Evolutionary conservation across 805 yeast species (phyloP).

Genomic region (Candida quercuum): DNA sequence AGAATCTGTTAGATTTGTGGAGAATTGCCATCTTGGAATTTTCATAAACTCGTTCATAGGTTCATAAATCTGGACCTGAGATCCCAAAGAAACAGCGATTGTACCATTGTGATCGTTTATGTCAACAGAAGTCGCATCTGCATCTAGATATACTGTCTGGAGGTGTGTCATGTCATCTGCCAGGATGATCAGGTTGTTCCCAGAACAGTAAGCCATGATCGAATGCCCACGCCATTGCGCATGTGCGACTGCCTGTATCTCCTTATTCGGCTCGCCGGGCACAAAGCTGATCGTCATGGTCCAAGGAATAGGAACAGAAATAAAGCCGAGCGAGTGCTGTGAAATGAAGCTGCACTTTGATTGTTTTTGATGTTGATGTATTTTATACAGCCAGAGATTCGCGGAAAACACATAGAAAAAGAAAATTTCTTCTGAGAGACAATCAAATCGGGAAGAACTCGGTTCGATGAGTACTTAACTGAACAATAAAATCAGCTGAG

Average conservation of each 20-base stretch:
- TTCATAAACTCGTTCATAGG: conserved; percentile 48
- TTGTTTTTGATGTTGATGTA: too few relatives aligned
- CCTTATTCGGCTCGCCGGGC: conserved; percentile 79
- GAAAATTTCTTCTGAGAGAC: too few relatives aligned
- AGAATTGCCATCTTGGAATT: conserved; percentile 39
- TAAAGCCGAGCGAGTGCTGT: too few relatives aligned
- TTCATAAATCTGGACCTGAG: conserved; percentile 42
- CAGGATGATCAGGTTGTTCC: conserved; percentile 73
- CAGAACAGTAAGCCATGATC: conserved; percentile 75
- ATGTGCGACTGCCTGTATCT: conserved; percentile 50
- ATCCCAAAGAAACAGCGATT: conserved; percentile 48
- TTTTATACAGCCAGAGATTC: too few relatives aligned
- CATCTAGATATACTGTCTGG: conserved; percentile 71
- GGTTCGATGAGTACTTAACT: too few relatives aligned
- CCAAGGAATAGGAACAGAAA: too few relatives aligned
- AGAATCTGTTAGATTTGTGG: conserved; percentile 25
- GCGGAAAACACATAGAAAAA: too few relatives aligned
- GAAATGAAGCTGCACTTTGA: too few relatives aligned
- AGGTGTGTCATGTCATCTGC: conserved; percentile 47
- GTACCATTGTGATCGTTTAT: conserved; percentile 57
- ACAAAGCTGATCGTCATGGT: conserved; percentile 63
- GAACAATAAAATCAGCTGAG: too few relatives aligned
- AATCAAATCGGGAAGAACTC: too few relatives aligned
- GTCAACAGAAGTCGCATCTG: conserved; percentile 63
- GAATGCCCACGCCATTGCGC: conserved; percentile 61